Evolutionary conservation across 2,329 filamentous ascomycete species (phyloP).

Genomic region (Trichoderma gracile): DNA sequence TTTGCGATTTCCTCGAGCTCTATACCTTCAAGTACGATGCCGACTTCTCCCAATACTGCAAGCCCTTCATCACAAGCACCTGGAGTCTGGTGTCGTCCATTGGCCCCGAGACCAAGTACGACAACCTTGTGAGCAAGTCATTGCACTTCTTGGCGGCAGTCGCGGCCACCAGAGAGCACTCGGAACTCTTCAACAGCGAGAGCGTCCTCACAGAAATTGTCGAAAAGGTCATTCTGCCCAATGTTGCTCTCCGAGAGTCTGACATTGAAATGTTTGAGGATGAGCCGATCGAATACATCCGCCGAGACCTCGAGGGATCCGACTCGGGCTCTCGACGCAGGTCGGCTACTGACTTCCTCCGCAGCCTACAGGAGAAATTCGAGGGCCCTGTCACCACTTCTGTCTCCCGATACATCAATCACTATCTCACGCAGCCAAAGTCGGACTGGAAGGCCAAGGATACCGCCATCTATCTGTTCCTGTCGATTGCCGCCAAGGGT

Average conservation of each 20-base stretch:
- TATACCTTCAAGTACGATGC: constrained; percentile 96
- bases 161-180: constrained; percentile 74
- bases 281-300: constrained; percentile 97
- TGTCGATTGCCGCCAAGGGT: constrained; percentile 91
- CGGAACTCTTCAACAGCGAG: constrained; percentile 81
- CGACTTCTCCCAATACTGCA: constrained; percentile 78
- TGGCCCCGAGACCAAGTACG: constrained; percentile 87
- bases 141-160: constrained; percentile 93
- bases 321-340: constrained; percentile 91
- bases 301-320: constrained; percentile 90
- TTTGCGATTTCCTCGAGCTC: constrained; percentile 86
- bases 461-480: constrained; percentile 95
- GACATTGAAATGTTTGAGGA: constrained; percentile 97
- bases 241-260: constrained; percentile 86
- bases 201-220: constrained; percentile 81
- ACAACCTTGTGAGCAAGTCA: constrained; percentile 90
- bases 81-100: constrained; percentile 90
- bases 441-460: constrained; percentile 96
- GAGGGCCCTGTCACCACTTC: constrained; percentile 81
- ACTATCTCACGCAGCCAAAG: constrained; percentile 79
- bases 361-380: constrained; percentile 85
- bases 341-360: constrained; percentile 91
- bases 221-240: constrained; percentile 93
- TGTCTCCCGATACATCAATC: constrained; percentile 83
- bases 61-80: constrained; percentile 82